These are phyloP conservation scores for Lactifluus piperatus DNA, from an alignment of 768 basidiomycete species.

Conservation along the genomic window DNA sequence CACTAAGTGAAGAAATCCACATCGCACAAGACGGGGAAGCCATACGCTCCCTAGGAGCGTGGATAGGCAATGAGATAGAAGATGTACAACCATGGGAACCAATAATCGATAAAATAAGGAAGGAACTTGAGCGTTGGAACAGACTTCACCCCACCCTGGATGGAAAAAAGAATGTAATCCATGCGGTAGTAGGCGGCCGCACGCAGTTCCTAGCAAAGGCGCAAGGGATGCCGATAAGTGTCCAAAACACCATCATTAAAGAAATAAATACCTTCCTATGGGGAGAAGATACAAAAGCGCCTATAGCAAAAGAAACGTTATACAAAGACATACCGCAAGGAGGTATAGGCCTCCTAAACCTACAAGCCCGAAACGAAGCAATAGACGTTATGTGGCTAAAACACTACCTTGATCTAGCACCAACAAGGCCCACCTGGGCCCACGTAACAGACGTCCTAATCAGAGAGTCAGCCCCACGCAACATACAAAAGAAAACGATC, in stretches of 20 bases:
- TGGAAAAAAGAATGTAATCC: neutral
- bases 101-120: conserved; percentile 1
- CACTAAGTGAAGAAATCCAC: neutral
- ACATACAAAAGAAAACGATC: rapidly evolving
- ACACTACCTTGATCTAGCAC: conserved; percentile 1
- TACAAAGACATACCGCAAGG: neutral
- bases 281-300: neutral
- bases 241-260: too few species aligned
- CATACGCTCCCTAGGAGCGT: neutral
- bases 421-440: conserved; percentile 11
- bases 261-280: too few species aligned
- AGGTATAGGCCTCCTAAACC: conserved; percentile 10
- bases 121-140: neutral
- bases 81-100: conserved; percentile 1
- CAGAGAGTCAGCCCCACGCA: neutral
- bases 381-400: conserved; percentile 17
- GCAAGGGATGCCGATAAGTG: neutral
- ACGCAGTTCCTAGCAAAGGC: neutral
- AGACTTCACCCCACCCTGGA: conserved; percentile 7
- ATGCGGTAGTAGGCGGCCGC: neutral
- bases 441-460: conserved; percentile 7
- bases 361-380: conserved; percentile 8
- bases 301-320: neutral
- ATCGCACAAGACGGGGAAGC: neutral
- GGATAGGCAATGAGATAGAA: neutral